Evolutionary conservation across 805 yeast genomes (phyloP).

Genomic region (Ogataea degrootiae): DNA sequence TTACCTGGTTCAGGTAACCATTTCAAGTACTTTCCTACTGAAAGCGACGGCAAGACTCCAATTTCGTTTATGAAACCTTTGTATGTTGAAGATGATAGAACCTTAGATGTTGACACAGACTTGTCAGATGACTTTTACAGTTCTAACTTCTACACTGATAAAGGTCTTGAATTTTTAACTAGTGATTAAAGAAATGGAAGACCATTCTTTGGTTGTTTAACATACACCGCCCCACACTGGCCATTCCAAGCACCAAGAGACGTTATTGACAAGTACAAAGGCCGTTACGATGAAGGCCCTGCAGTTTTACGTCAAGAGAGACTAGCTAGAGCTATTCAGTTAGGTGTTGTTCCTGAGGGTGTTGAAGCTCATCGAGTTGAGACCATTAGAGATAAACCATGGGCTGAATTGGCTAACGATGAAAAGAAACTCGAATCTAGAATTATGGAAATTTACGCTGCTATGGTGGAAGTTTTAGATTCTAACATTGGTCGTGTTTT

Average conservation of each 20-base stretch:
- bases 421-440: constrained; percentile 36
- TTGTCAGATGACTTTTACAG: constrained; percentile 46
- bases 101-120: constrained; percentile 31
- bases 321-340: constrained; percentile 34
- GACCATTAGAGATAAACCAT: constrained; percentile 37
- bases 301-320: constrained; percentile 36
- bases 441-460: constrained; percentile 57
- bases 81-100: constrained; percentile 35
- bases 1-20: constrained; percentile 58
- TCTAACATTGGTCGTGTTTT: constrained; percentile 46
- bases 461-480: constrained; percentile 57
- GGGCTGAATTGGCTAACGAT: constrained; percentile 38
- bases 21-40: constrained; percentile 40
- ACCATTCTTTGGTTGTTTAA: constrained; percentile 51
- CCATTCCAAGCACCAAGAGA: constrained; percentile 57
- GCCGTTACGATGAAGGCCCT: constrained; percentile 46
- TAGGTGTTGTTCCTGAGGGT: constrained; percentile 43
- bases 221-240: constrained; percentile 67
- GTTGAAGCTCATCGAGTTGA: constrained; percentile 40
- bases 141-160: constrained; percentile 40
- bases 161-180: constrained; percentile 34
- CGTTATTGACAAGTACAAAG: constrained; percentile 42
- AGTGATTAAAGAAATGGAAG: constrained; percentile 32
- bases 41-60: constrained; percentile 20
- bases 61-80: constrained; percentile 35